Conservation (phyloP, 108 stramenopile genomes). For the Cyclotella atomus region DNA sequence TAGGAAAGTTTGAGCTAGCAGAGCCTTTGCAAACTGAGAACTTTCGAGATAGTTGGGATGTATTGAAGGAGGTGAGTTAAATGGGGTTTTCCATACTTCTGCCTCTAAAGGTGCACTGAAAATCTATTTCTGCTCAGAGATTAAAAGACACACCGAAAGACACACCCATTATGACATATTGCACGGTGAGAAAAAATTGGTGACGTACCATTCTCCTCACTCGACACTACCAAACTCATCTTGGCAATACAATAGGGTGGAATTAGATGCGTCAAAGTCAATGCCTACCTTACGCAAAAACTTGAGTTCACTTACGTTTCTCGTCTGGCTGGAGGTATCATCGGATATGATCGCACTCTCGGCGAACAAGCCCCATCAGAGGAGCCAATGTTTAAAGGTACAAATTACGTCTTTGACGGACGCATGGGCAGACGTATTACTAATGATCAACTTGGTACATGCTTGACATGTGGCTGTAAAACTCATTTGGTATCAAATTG, state of each 20-base stretch:
- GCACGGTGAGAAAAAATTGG: slow-evolving; percentile 88
- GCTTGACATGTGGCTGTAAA: slow-evolving; percentile 88
- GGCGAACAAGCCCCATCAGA: slow-evolving; percentile 65
- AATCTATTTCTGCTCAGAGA: slow-evolving; percentile 32
- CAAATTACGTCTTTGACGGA: slow-evolving; percentile 98
- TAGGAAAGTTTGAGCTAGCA: slow-evolving; percentile 91
- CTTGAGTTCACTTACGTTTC: slow-evolving; percentile 93
- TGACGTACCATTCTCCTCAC: too few species aligned
- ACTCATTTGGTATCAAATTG: slow-evolving; percentile 91
- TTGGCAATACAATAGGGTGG: too few species aligned
- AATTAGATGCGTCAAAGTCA: slow-evolving; percentile 95
- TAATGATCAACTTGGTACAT: slow-evolving; percentile 84
- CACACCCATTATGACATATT: slow-evolving; percentile 93
- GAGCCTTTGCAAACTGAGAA: slow-evolving; percentile 89
- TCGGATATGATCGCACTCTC: slow-evolving; percentile 90
- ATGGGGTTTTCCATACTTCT: too few species aligned
- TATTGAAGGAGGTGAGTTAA: slow-evolving; percentile 48
- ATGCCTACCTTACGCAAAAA: slow-evolving; percentile 92
- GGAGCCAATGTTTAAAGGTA: slow-evolving; percentile 89
- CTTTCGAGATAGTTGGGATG: slow-evolving; percentile 92
- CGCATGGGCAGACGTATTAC: slow-evolving; percentile 92
- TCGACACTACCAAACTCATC: neutral
- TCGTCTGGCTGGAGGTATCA: slow-evolving; percentile 93
- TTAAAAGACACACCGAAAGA: slow-evolving; percentile 85
- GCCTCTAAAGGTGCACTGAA: too few species aligned